These are phyloP conservation scores for Eutrema salsugineum DNA, from an alignment of 441 rosid species.

Conservation along the genomic window DNA sequence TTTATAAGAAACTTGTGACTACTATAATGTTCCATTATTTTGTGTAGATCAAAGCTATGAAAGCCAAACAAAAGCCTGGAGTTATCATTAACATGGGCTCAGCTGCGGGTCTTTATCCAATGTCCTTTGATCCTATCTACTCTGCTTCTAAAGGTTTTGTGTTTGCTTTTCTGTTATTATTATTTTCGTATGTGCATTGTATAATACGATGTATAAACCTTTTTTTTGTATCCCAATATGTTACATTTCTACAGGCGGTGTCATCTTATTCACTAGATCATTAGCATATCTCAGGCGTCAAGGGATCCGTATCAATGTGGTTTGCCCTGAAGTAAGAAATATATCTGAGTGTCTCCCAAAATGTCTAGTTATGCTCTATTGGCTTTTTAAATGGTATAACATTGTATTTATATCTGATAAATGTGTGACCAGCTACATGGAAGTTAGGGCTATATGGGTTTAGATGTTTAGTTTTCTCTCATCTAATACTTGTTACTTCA, in stretches of 20 bases:
- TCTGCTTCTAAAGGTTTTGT: slow-evolving; percentile 76
- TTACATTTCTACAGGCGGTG: slow-evolving; percentile 55
- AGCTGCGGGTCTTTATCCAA: slow-evolving; percentile 88
- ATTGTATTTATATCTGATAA: neutral
- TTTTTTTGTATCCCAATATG: neutral
- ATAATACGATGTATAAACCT: neutral
- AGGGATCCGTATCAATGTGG: slow-evolving; percentile 92
- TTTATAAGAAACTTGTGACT: neutral
- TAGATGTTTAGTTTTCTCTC: neutral
- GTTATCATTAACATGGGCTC: slow-evolving; percentile 93
- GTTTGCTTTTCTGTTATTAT: neutral
- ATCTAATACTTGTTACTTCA: neutral
- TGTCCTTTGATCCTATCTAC: slow-evolving; percentile 62
- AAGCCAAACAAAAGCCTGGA: slow-evolving; percentile 74
- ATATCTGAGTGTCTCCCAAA: neutral
- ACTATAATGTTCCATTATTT: neutral
- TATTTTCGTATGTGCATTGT: neutral
- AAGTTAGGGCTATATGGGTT: neutral
- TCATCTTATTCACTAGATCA: slow-evolving; percentile 86
- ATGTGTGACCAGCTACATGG: neutral
- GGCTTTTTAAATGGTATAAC: neutral
- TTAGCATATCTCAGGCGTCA: slow-evolving; percentile 48
- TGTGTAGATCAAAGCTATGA: slow-evolving; percentile 72
- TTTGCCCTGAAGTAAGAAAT: slow-evolving; percentile 92
- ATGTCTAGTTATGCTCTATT: neutral